Base-by-base conservation (phyloP, 768 basidiomycete species). In the Pholiota molesta region DNA sequence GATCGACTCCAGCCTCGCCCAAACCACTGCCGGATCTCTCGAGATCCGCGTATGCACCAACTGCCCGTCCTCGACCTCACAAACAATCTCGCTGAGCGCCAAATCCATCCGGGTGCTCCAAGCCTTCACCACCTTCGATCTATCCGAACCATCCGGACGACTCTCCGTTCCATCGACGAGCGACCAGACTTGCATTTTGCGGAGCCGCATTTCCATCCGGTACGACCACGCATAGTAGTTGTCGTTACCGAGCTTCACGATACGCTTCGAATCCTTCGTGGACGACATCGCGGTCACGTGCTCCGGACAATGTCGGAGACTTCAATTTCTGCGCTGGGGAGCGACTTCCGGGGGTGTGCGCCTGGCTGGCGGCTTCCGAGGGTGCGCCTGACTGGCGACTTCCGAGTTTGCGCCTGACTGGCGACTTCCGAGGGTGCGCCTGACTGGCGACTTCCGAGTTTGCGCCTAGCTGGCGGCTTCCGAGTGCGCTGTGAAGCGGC, bases 221-320 rank as follows among this genome's bases (percentile, higher is more conserved):
- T 54, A 54, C 17, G 52, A 54, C 52, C 52, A 54, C 4, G 52
- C 52, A 23, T 39, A 49, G 23, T 54, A n/a, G 16, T 39, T 54
- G 17, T 54, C 31, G 10, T 31, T 54, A 14, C 35, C 52, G 31
- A 39, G 31, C 29, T 33, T 54, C 31, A 17, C 35, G 31, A 54
- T 39, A n/a, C n/a, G 52, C 8, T 35, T 31, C 3, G 31, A n/a
- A 2, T 39, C 23, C 23, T 49, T 26, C 23, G 47, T 26, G 47
- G 23, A 26, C 13, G 47, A 49, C 23, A 49, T 49, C 13, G 23
- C 11, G 23, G 11, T 49, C 13, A 49, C 13, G 23, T 33, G 52
- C 28, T 53, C n/a, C 29, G 35, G 16, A 14, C 13, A 9, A 31
- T 5, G 28, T 16, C 13, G 17, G 17, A 17, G 16, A 53, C 26